Evolutionary conservation across 73 alveolate genomes (phyloP).

Genomic region (Effrenium voratum): DNA sequence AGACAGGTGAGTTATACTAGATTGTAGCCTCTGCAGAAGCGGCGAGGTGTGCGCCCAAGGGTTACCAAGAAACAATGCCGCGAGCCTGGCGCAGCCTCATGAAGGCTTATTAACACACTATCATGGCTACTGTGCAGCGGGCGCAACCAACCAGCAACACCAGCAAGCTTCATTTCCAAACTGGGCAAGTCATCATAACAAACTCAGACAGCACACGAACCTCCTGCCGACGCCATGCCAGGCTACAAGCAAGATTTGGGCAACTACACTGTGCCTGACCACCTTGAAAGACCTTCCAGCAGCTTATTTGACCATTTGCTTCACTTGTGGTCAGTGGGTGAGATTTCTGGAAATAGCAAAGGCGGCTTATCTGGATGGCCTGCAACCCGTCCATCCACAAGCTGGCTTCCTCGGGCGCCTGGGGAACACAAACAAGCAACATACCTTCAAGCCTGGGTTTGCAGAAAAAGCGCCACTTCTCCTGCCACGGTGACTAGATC

Average conservation of each 20-base stretch:
- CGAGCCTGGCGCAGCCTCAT: too few relatives aligned
- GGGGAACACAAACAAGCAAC: neutral
- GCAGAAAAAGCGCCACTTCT: neutral
- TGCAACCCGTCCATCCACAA: neutral
- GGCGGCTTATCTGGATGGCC: neutral
- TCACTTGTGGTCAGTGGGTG: neutral
- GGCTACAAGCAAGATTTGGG: neutral
- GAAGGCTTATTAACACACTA: too few relatives aligned
- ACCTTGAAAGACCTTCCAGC: neutral
- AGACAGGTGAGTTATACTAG: too few relatives aligned
- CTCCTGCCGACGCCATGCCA: too few relatives aligned
- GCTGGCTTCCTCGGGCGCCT: neutral
- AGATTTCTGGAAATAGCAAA: neutral
- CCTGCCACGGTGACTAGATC: neutral
- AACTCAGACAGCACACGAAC: too few relatives aligned
- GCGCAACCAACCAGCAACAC: too few relatives aligned
- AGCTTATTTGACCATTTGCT: neutral
- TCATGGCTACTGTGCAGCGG: too few relatives aligned
- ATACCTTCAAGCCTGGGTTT: neutral
- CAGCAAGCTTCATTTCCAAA: too few relatives aligned
- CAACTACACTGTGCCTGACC: neutral
- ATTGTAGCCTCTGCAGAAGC: too few relatives aligned
- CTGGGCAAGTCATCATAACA: too few relatives aligned
- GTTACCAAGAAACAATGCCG: too few relatives aligned
- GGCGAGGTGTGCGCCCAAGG: too few relatives aligned